These are phyloP conservation scores for Trifolium subterraneum DNA, from an alignment of 306 rosid genomes.

Conservation along the genomic window DNA sequence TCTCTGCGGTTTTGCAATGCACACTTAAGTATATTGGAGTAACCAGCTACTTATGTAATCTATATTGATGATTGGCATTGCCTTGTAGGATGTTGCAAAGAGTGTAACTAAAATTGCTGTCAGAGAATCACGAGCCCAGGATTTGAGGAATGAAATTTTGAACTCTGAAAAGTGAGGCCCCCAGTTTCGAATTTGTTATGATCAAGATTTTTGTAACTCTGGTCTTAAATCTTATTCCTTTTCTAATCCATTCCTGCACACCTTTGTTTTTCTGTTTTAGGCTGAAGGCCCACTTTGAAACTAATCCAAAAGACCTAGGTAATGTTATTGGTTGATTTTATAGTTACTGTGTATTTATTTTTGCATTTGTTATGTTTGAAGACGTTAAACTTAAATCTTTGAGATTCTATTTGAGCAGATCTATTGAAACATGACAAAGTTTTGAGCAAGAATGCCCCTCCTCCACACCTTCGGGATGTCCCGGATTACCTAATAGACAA, in stretches of 20 bases:
- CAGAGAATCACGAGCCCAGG: slow-evolving; percentile 87
- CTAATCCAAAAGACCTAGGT: slow-evolving; percentile 82
- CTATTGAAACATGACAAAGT: slow-evolving; percentile 90
- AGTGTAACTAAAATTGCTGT: slow-evolving; percentile 89
- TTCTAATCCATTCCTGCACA: slow-evolving; percentile 33
- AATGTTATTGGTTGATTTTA: slow-evolving; percentile 42
- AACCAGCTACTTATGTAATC: slow-evolving; percentile 35
- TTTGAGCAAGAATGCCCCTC: slow-evolving; percentile 89
- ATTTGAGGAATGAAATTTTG: slow-evolving; percentile 91
- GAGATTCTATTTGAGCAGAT: slow-evolving; percentile 59
- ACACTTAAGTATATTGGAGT: slow-evolving; percentile 14
- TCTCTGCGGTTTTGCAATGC: slow-evolving; percentile 11
- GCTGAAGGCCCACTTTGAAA: slow-evolving; percentile 79
- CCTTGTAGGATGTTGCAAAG: slow-evolving; percentile 78
- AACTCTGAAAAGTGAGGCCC: slow-evolving; percentile 88
- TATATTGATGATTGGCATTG: slow-evolving; percentile 21
- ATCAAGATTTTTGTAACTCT: slow-evolving; percentile 16
- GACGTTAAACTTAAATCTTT: slow-evolving; percentile 29
- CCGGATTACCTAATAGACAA: slow-evolving; percentile 85
- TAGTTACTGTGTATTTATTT: background rate
- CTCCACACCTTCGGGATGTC: slow-evolving; percentile 79
- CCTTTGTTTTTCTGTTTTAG: slow-evolving; percentile 51
- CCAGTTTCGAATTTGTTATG: background rate
- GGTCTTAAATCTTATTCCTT: slow-evolving; percentile 8
- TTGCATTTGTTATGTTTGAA: background rate